phyloP scores from a whole-genome alignment of 2,329 filamentous ascomycete genomes.

The Pyrenophora teres region DNA sequence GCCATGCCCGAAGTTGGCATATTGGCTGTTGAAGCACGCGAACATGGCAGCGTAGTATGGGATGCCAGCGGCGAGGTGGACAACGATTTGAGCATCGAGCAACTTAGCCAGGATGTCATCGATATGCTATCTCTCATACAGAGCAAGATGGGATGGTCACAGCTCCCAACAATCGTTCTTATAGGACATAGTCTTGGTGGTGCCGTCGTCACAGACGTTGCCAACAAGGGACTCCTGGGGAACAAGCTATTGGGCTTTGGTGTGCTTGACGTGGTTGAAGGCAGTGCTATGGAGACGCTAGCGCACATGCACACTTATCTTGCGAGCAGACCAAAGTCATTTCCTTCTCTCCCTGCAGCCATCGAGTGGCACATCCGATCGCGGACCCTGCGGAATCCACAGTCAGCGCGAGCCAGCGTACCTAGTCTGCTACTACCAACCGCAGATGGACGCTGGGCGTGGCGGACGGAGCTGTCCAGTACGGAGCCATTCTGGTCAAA shows the following conservation, averaged over 20 bases:
- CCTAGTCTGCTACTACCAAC: conserved; percentile 71
- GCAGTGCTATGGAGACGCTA: conserved; percentile 91
- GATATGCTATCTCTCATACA: conserved; percentile 71
- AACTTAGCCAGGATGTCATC: conserved; percentile 73
- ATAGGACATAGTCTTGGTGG: conserved; percentile 93
- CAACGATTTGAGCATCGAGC: conserved; percentile 72
- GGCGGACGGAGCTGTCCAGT: conserved; percentile 80
- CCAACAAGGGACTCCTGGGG: conserved; percentile 69
- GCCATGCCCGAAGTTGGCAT: conserved; percentile 79
- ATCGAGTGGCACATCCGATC: conserved; percentile 95
- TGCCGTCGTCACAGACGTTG: conserved; percentile 84
- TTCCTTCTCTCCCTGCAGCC: conserved; percentile 75
- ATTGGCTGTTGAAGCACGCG: conserved; percentile 82
- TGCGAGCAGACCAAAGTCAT: conserved; percentile 76
- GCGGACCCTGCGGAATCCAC: conserved; percentile 80
- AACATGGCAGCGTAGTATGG: conserved; percentile 73
- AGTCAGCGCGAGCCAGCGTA: conserved; percentile 85
- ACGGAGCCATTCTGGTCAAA: conserved; percentile 93
- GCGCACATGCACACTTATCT: conserved; percentile 94
- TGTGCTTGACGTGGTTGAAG: conserved; percentile 92
- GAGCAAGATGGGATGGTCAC: conserved; percentile 70
- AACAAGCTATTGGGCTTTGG: conserved; percentile 77
- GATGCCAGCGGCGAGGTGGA: conserved; percentile 44
- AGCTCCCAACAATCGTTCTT: conserved; percentile 75
- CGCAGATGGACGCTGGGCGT: conserved; percentile 64